phyloP scores from a whole-genome alignment of 2,329 filamentous ascomycete genomes.

The Penicillium aurantiogriseum region DNA sequence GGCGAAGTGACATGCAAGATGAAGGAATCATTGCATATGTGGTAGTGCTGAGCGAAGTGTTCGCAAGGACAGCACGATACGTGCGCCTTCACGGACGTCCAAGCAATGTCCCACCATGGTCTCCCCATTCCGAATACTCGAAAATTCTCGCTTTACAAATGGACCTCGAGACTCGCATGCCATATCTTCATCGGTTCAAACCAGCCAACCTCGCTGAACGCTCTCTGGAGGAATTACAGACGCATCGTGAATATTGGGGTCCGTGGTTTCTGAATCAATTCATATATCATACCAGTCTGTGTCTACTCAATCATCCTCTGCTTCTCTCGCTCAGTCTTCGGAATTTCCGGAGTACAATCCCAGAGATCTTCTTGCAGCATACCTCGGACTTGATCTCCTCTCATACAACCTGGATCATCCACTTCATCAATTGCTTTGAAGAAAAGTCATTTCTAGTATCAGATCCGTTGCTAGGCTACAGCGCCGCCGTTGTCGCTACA shows the following conservation, averaged over 20 bases:
- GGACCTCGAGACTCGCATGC: constrained; percentile 54
- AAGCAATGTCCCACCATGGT: constrained; percentile 49
- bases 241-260: constrained; percentile 53
- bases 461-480: constrained; percentile 51
- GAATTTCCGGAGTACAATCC: constrained; percentile 53
- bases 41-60: constrained; percentile 49
- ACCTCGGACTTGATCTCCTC: constrained; percentile 53
- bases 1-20: constrained; percentile 33
- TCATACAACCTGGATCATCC: constrained; percentile 55
- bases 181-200: constrained; percentile 52
- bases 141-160: constrained; percentile 52
- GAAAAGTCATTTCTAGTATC: constrained; percentile 48
- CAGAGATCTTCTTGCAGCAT: constrained; percentile 56
- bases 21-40: constrained; percentile 50
- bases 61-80: constrained; percentile 50
- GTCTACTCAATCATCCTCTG: constrained; percentile 56
- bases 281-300: constrained; percentile 54
- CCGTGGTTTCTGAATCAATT: constrained; percentile 55
- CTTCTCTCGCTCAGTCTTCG: constrained; percentile 53
- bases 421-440: constrained; percentile 50
- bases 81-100: constrained; percentile 48
- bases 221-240: constrained; percentile 43
- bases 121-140: constrained; percentile 53
- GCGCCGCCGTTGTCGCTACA: constrained; percentile 53
- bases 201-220: constrained; percentile 49